phyloP scores from a whole-genome alignment of 768 basidiomycete genomes.

The Sporobolomyces phaffii region DNA sequence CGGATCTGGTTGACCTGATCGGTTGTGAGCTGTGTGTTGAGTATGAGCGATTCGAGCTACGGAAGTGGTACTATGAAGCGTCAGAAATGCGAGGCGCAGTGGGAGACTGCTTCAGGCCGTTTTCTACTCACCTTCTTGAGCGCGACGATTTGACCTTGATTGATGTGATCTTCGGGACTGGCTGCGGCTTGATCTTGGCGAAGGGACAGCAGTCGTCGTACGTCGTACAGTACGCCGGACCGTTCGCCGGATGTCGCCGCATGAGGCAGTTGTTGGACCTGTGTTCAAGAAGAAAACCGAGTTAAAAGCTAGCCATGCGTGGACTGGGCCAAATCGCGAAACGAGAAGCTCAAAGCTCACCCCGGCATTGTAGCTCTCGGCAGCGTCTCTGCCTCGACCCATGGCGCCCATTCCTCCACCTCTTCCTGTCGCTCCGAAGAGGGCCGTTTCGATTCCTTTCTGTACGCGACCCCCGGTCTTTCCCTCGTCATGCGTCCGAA shows the following conservation, averaged over 20 bases:
- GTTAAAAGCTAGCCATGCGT: too few relatives aligned
- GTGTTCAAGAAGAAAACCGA: too few relatives aligned
- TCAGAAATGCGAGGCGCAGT: background rate
- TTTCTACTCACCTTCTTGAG: conserved; percentile 70
- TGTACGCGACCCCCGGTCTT: conserved; percentile 55
- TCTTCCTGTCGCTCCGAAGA: conserved; percentile 45
- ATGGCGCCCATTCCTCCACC: conserved; percentile 3
- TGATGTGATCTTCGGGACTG: conserved; percentile 65
- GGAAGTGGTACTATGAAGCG: too few relatives aligned
- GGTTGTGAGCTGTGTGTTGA: conserved; percentile 57
- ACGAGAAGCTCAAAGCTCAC: conserved; percentile 22
- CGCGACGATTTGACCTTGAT: conserved; percentile 67
- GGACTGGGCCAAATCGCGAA: background rate
- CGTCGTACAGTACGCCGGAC: conserved; percentile 38
- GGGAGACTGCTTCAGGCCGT: too few relatives aligned
- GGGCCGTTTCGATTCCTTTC: conserved; percentile 63
- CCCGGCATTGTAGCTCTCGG: conserved; percentile 51
- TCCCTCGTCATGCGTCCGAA: conserved; percentile 54
- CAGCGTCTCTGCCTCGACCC: conserved; percentile 55
- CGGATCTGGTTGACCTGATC: conserved; percentile 47
- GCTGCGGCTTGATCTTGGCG: conserved; percentile 35
- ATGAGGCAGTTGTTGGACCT: conserved; percentile 32
- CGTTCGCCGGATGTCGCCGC: conserved; percentile 30
- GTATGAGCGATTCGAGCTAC: conserved; percentile 44
- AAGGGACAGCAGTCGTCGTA: conserved; percentile 30